These are phyloP conservation scores for Tinospora cordifolia DNA, from an alignment of 164 flowering plant species.

Conservation along the genomic window DNA sequence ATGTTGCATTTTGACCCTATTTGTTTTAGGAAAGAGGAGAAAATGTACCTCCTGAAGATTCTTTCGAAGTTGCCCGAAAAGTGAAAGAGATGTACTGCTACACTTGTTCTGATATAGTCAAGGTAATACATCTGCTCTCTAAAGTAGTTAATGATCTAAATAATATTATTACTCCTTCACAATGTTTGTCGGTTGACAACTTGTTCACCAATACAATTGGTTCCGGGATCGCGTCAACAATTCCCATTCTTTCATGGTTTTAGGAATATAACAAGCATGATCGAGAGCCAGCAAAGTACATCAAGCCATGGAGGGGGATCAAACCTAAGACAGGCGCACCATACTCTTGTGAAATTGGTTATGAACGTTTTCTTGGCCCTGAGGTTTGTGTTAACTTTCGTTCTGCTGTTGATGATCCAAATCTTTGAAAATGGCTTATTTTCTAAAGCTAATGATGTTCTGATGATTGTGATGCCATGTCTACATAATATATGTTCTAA, in stretches of 20 bases:
- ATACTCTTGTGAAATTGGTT: slow-evolving; percentile 92
- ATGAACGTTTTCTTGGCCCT: slow-evolving; percentile 97
- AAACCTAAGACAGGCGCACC: slow-evolving; percentile 99
- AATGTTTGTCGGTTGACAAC: background rate
- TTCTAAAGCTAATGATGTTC: background rate
- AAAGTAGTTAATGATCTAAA: slow-evolving; percentile 1
- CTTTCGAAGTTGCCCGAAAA: slow-evolving; percentile 94
- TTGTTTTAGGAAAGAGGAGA: slow-evolving; percentile 94
- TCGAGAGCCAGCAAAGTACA: slow-evolving; percentile 81
- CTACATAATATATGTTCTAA: slow-evolving; percentile 4
- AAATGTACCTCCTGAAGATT: slow-evolving; percentile 90
- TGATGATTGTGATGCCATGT: background rate
- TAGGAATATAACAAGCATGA: slow-evolving; percentile 97
- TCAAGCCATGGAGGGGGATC: slow-evolving; percentile 92
- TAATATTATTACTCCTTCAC: background rate
- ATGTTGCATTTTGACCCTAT: slow-evolving; percentile 16
- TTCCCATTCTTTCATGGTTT: slow-evolving; percentile 14
- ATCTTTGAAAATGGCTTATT: background rate
- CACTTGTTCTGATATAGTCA: slow-evolving; percentile 91
- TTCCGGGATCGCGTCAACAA: background rate
- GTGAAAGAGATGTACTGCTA: slow-evolving; percentile 93
- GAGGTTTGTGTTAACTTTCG: slow-evolving; percentile 53
- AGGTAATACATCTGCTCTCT: slow-evolving; percentile 38
- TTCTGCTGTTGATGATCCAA: background rate
- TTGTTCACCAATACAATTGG: background rate